Base-by-base conservation (phyloP, 805 yeast species). In the Helenozyma rhizophorensis region DNA sequence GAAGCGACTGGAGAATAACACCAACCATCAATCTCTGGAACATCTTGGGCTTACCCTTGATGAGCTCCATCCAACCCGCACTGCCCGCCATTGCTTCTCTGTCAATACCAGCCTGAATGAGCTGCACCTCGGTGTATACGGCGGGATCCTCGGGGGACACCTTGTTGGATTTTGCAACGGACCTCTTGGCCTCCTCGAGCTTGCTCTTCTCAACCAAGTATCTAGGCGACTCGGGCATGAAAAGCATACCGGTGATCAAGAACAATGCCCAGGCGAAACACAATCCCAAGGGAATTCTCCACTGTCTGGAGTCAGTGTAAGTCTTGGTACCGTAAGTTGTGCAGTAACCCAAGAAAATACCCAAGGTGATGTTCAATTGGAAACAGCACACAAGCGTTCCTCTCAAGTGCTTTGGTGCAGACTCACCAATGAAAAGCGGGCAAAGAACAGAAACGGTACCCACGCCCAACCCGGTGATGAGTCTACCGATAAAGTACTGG, bases 201-300 rank as follows among this genome's bases (percentile, higher is more conserved):
- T 59, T 66, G 26, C 60, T 63, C 40, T 60, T 62, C 54, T 71
- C 76, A 40, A 76, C 66, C 58, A 80, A 68, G 61, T 54, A 80
- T 51, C 83, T 64, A 41, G 87, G 83, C 21, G 84, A 76, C 60
- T 80, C 88, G 22, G 87, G 86, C 72, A 78, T 76, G 43, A 68
- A 64, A 17, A 67, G 40, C 77, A 72, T 70, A 52, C 76, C 80
- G 21, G 51, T 40, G 25, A 69, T 59, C 65, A 74, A 64, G 29
- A 73, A 48, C 32, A 61, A 48, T 49, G 76, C 73, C 71, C 72
- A 70, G 4, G 55, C 58, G 30, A 62, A 66, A 34, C 65, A 57
- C 36, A 76, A 54, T 25, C 74, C 76, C 47, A 80, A 62, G 33
- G 86, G 85, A 41, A 78, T 70, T 66, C 83, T 70, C 86, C 87